phyloP scores from a whole-genome alignment of 495 filamentous ascomycete genomes.

The Penicillium macrosclerotiorum region DNA sequence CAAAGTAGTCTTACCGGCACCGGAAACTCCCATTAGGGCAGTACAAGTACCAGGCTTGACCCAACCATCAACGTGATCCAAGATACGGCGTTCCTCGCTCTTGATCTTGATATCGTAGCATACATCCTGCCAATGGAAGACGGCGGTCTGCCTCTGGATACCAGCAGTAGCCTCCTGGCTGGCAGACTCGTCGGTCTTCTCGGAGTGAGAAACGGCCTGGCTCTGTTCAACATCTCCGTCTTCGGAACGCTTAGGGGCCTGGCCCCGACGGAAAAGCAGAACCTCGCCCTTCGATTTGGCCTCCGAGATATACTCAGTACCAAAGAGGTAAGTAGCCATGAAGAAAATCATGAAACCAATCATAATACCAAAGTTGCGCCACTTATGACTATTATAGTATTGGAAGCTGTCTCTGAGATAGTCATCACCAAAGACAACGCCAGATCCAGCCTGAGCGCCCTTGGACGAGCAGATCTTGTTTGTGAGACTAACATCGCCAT shows the following conservation, averaged over 20 bases:
- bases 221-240: constrained; percentile 33
- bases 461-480: constrained; percentile 52
- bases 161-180: constrained; percentile 27
- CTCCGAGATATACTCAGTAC: constrained; percentile 48
- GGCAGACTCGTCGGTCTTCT: constrained; percentile 44
- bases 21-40: constrained; percentile 59
- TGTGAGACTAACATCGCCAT: constrained; percentile 6
- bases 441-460: constrained; percentile 50
- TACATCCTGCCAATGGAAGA: constrained; percentile 81
- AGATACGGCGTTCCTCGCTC: constrained; percentile 54
- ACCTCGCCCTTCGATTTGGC: constrained; percentile 53
- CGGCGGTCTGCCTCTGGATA: constrained; percentile 60
- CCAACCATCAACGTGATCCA: constrained; percentile 64
- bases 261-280: constrained; percentile 49
- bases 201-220: constrained; percentile 26
- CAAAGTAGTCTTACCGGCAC: constrained; percentile 59
- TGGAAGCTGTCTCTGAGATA: constrained; percentile 55
- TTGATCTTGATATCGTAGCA: constrained; percentile 69
- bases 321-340: constrained; percentile 44
- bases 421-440: constrained; percentile 45
- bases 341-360: constrained; percentile 65
- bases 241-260: constrained; percentile 24
- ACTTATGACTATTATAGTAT: constrained; percentile 59
- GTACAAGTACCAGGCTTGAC: constrained; percentile 66
- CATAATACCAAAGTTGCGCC: constrained; percentile 71